Conservation (phyloP, 164 flowering plant genomes). For the Magnolia officinalis region DNA sequence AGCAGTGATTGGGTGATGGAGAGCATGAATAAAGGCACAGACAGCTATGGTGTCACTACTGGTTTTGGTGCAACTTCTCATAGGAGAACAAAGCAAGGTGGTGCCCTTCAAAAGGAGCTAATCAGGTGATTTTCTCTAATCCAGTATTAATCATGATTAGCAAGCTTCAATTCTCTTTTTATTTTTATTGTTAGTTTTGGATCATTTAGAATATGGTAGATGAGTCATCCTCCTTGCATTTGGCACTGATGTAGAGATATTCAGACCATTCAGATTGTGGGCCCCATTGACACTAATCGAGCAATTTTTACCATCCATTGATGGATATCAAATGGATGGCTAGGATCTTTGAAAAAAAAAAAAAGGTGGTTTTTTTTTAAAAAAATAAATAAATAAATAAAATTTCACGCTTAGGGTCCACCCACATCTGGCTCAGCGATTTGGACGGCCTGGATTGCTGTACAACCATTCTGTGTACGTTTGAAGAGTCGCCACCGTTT, state of each 20-base stretch:
- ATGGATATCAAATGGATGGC: too few species aligned
- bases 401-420: too few species aligned
- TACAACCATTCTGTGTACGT: neutral
- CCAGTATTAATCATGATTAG: neutral
- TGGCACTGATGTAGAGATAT: too few species aligned
- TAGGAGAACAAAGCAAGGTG: constrained; percentile 55
- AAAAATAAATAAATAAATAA: too few species aligned
- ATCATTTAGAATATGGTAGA: too few species aligned
- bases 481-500: neutral
- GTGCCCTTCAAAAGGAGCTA: constrained; percentile 61
- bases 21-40: constrained; percentile 53
- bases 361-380: too few species aligned
- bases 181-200: neutral
- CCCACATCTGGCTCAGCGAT: neutral
- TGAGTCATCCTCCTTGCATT: too few species aligned
- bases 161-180: neutral
- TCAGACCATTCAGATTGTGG: neutral
- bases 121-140: constrained; percentile 32
- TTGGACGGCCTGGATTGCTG: neutral
- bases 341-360: too few species aligned
- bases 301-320: too few species aligned
- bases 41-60: constrained; percentile 62
- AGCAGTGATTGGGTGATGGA: constrained; percentile 71
- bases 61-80: constrained; percentile 73
- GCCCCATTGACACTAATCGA: neutral